Evolutionary conservation across 805 yeast genomes (phyloP).

Genomic region (Debaryomyces hansenii): DNA sequence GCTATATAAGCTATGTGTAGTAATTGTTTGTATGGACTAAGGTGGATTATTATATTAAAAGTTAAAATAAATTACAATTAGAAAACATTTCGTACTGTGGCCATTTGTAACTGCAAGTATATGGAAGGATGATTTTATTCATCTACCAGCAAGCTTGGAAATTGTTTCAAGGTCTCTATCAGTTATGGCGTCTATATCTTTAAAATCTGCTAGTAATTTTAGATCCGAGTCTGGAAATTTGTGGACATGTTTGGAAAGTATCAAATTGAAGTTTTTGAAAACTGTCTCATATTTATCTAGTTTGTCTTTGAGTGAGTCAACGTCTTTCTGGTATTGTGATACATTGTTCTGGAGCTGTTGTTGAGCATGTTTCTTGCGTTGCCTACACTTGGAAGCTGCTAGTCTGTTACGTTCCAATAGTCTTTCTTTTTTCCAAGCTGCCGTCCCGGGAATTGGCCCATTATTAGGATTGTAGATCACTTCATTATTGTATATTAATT

Average conservation of each 20-base stretch:
- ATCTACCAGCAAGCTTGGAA: no score
- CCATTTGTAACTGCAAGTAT: no score
- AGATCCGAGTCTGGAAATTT: no score
- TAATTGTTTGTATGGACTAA: no score
- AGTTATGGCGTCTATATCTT: no score
- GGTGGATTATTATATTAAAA: no score
- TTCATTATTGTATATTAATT: constrained; percentile 53
- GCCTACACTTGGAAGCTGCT: constrained; percentile 72
- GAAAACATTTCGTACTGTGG: no score
- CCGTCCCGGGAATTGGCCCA: constrained; percentile 62
- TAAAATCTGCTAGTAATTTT: no score
- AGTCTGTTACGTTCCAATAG: constrained; percentile 60
- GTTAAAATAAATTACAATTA: no score
- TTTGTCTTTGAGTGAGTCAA: constrained; percentile 23
- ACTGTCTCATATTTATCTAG: constrained; percentile 22
- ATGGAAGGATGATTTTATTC: no score
- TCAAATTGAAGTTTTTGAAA: constrained; percentile 17
- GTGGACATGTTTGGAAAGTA: neutral
- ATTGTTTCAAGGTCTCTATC: no score
- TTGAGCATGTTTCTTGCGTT: constrained; percentile 68
- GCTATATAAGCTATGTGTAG: no score
- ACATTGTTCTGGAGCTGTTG: constrained; percentile 63
- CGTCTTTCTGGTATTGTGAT: constrained; percentile 46
- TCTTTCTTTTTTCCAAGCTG: constrained; percentile 68
- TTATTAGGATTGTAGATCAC: constrained; percentile 53